These are phyloP conservation scores for Diplodia intermedia DNA, from an alignment of 2,329 filamentous ascomycete genomes.

Conservation along the genomic window DNA sequence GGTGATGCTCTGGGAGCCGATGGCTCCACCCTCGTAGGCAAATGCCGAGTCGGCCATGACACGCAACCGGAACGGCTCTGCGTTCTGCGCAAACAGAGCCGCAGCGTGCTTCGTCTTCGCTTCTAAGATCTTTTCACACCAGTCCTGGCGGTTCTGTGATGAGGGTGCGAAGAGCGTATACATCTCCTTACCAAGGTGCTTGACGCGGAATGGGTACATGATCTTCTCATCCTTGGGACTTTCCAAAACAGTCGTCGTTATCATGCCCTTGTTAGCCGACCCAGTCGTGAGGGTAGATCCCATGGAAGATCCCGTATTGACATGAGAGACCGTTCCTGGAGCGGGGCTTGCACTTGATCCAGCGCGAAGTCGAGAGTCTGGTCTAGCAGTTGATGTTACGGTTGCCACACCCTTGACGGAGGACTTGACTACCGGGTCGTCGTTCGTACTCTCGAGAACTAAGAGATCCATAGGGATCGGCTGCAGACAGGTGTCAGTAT, in stretches of 20 bases:
- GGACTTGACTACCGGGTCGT: slow-evolving; percentile 85
- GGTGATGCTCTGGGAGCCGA: slow-evolving; percentile 67
- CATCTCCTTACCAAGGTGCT: slow-evolving; percentile 91
- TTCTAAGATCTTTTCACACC: slow-evolving; percentile 92
- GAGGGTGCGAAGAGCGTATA: slow-evolving; percentile 89
- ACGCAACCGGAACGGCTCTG: slow-evolving; percentile 89
- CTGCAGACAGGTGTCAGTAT: slow-evolving; percentile 45
- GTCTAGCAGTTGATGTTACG: slow-evolving; percentile 56
- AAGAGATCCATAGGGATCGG: slow-evolving; percentile 96
- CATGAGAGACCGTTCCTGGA: slow-evolving; percentile 67
- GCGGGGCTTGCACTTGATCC: slow-evolving; percentile 51
- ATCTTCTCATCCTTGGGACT: slow-evolving; percentile 73
- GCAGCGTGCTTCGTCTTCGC: slow-evolving; percentile 94
- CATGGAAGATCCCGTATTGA: slow-evolving; percentile 69
- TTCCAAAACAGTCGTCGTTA: slow-evolving; percentile 59
- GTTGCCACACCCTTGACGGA: slow-evolving; percentile 72
- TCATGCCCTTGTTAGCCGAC: slow-evolving; percentile 57
- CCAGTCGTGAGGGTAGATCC: slow-evolving; percentile 54
- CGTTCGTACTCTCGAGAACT: slow-evolving; percentile 88
- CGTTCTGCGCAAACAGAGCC: slow-evolving; percentile 87
- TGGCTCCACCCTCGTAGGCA: slow-evolving; percentile 71
- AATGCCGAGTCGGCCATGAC: slow-evolving; percentile 95
- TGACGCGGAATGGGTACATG: slow-evolving; percentile 92
- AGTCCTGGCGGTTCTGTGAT: slow-evolving; percentile 77
- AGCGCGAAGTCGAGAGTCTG: slow-evolving; percentile 61